Conservation (phyloP, 345 rosid species). For the Sonneratia alba region DNA sequence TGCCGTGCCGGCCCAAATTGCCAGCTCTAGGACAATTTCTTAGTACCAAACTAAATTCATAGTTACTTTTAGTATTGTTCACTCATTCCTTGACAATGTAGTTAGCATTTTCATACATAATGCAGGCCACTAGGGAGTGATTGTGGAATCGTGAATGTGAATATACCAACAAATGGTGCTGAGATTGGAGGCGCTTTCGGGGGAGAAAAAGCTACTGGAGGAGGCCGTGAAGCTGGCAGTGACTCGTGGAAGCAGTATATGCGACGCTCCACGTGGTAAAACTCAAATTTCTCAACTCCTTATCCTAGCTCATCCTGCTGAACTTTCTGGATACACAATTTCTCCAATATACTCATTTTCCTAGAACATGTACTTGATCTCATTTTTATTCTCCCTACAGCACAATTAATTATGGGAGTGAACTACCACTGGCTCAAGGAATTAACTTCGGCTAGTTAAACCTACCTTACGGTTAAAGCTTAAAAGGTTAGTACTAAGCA, state of each 20-base stretch:
- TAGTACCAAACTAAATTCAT: background rate
- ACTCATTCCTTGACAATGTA: background rate
- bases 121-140: conserved; percentile 90
- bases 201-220: conserved; percentile 93
- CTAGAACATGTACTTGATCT: conserved; percentile 1
- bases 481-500: background rate
- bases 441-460: conserved; percentile 67
- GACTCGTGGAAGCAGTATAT: conserved; percentile 99
- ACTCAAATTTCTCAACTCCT: too few relatives aligned
- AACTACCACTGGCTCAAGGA: conserved; percentile 96
- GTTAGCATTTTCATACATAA: background rate
- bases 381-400: conserved; percentile 26
- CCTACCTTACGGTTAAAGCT: background rate
- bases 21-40: background rate
- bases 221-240: conserved; percentile 98
- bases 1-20: too few relatives aligned
- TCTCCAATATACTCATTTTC: background rate
- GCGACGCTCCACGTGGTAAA: conserved; percentile 95
- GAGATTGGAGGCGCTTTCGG: conserved; percentile 98
- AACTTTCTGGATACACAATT: background rate
- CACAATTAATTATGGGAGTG: conserved; percentile 85
- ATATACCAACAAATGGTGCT: conserved; percentile 97
- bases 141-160: conserved; percentile 89
- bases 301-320: background rate
- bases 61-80: background rate